Evolutionary conservation across 2,329 filamentous ascomycete genomes (phyloP), one percentile per base, ranked within the genome.

Genomic region (Thermoascus crustaceus): DNA sequence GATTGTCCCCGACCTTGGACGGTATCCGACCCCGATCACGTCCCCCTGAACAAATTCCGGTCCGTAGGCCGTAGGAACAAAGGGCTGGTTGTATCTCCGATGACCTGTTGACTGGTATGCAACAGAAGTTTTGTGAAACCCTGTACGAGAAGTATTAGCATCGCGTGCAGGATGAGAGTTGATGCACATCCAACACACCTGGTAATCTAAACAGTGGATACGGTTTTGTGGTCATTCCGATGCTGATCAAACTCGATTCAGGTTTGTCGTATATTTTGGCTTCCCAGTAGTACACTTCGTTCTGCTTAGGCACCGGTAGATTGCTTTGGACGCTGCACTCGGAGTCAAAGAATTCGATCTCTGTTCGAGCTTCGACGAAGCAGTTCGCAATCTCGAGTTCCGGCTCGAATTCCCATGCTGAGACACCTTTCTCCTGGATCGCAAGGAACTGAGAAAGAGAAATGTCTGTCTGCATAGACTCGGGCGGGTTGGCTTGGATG

Each of bases 281-380:
- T 62, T 98, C 91, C 91, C 91, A 98, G 63, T 98, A 98, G 62
- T 98, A 98, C 7, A 96, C 89, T 55, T 98, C 91, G 55, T 98
- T 98, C 57, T 98, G 91, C 57, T 98, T 98, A 9, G 91, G 91
- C 5, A 98, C 86, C 0, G 91, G 91, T 25, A 98, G 65, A 53
- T 98, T 98, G 69, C 84, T 93, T 69, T 94, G 86, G 43, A 96
- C 91, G 50, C 88, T 94, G 67, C 89, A 96, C 59, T 94, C 91
- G 2, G 87, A 91, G 62, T 98, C 91, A 56, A 94, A 98, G 66
- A 98, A 98, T 60, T 98, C 91, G 45, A 98, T 94, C 61, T 98
- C 91, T 7, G 91, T 98, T 46, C 91, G 78, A 25, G 70, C 89
- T 64, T 98, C 89, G 45, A 98, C 91, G 57, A 98, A 98, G 63